A percentile compares a stretch with the other conserved stretches of the same genome.
Evolutionary conservation across 306 rosid genomes (phyloP).

Genomic region (Castanea crenata): DNA sequence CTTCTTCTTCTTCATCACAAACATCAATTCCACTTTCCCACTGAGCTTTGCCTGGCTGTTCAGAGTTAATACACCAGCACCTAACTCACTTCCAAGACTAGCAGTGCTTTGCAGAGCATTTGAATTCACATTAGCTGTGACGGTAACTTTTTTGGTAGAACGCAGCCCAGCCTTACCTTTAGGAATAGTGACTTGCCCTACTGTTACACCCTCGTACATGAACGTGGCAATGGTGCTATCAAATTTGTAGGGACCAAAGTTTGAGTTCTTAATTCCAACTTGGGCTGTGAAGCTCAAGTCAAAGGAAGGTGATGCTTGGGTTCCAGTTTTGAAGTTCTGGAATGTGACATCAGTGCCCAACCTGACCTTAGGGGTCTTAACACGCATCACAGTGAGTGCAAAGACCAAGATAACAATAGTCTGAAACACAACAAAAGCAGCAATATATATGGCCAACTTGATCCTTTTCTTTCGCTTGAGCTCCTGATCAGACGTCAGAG

Average conservation of each 20-base stretch:
- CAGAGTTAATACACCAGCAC: not conserved
- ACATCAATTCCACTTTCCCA: no score
- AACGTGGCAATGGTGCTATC: not conserved
- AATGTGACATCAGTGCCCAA: not conserved
- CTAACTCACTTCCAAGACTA: no score
- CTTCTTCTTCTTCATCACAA: no score
- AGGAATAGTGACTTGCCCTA: not conserved
- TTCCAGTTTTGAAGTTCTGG: not conserved
- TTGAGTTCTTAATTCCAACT: slow-evolving; percentile 5
- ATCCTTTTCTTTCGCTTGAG: no score
- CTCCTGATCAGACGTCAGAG: no score
- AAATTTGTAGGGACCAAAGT: slow-evolving; percentile 10
- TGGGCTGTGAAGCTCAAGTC: not conserved
- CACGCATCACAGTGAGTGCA: no score
- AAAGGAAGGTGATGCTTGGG: not conserved
- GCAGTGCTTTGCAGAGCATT: not conserved
- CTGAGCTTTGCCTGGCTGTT: no score
- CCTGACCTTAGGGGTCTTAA: no score
- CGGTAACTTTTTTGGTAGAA: not conserved
- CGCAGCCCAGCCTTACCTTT: not conserved
- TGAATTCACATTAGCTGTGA: not conserved
- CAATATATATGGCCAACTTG: no score
- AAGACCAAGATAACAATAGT: no score
- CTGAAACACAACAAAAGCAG: no score
- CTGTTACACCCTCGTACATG: not conserved